These are phyloP conservation scores for Entrophospora sp. DNA, from an alignment of 192 early-diverging fungal genomes.

Conservation along the genomic window DNA sequence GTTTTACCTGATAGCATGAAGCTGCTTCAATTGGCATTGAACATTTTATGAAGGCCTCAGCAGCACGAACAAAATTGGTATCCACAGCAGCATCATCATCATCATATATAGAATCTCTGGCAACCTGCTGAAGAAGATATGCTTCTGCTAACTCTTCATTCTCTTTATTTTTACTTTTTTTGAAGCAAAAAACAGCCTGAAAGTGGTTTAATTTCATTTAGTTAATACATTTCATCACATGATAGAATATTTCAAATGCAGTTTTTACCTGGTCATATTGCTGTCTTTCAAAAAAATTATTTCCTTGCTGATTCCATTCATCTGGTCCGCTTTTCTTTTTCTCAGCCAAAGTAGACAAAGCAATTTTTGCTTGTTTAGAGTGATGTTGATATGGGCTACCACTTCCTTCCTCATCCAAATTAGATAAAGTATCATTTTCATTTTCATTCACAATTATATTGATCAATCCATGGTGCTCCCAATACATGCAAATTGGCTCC, in stretches of 20 bases:
- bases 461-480: no score
- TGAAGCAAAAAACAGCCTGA: no score
- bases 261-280: background rate
- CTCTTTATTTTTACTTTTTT: background rate
- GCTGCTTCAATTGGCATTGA: background rate
- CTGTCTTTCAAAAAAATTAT: background rate
- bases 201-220: background rate
- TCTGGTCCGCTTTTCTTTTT: background rate
- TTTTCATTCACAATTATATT: no score
- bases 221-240: background rate
- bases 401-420: background rate
- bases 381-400: no score
- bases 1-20: no score
- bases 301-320: conserved; percentile 1
- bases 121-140: no score
- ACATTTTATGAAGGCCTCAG: background rate
- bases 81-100: background rate
- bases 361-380: no score
- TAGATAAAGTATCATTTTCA: no score
- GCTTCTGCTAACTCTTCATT: background rate
- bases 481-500: background rate
- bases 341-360: no score
- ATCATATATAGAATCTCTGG: conserved; percentile 4
- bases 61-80: no score
- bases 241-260: no score